These are phyloP conservation scores for Penicillium waksmanii DNA, from an alignment of 495 filamentous ascomycete species.

Conservation along the genomic window DNA sequence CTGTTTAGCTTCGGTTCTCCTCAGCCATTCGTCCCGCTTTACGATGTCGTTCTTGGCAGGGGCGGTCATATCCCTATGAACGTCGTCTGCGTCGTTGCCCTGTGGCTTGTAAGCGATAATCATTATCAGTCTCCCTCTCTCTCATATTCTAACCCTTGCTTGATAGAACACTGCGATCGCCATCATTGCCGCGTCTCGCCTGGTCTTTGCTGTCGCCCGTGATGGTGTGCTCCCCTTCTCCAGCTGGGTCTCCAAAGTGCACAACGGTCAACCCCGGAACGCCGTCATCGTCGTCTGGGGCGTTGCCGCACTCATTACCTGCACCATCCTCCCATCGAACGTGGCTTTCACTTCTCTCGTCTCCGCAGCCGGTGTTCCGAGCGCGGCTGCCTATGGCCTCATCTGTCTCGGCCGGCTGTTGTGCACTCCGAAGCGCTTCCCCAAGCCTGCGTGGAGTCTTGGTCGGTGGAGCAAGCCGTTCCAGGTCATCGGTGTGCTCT, in stretches of 20 bases:
- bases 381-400: constrained; percentile 57
- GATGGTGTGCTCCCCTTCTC: constrained; percentile 61
- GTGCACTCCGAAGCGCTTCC: constrained; percentile 50
- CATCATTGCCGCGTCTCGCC: constrained; percentile 57
- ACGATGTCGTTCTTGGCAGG: constrained; percentile 53
- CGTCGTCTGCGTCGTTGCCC: constrained; percentile 52
- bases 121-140: background rate
- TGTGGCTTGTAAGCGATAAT: constrained; percentile 45
- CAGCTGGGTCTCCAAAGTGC: constrained; percentile 55
- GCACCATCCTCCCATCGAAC: constrained; percentile 55
- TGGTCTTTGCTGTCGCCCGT: constrained; percentile 60
- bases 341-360: constrained; percentile 60
- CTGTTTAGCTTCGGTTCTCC: constrained; percentile 52
- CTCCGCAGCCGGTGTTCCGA: constrained; percentile 53
- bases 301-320: constrained; percentile 52
- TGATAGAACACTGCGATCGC: constrained; percentile 57
- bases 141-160: background rate
- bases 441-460: constrained; percentile 50
- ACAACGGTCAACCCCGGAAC: constrained; percentile 56
- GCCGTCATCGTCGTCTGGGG: constrained; percentile 58
- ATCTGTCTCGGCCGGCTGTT: constrained; percentile 56
- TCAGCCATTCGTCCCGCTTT: constrained; percentile 58
- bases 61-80: constrained; percentile 61
- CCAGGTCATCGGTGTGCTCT: constrained; percentile 52
- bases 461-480: constrained; percentile 50